A percentile compares a stretch with the other conserved stretches of the same genome.
phyloP scores from a whole-genome alignment of 257 asterid genomes.

The Plantago ovata region DNA sequence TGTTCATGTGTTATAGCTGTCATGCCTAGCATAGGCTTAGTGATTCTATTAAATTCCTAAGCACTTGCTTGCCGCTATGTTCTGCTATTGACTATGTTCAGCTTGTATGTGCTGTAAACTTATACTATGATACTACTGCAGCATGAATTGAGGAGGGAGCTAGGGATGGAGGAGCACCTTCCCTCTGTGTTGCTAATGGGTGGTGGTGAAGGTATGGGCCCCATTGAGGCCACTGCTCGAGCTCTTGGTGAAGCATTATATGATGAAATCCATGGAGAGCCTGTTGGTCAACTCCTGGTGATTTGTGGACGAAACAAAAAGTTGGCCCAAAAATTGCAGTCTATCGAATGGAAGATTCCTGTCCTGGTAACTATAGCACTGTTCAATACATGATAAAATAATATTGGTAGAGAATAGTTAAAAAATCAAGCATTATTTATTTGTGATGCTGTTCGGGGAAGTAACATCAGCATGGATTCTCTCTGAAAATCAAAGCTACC shows the following conservation, averaged over 20 bases:
- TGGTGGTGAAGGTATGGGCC: slow-evolving; percentile 99
- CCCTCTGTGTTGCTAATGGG: slow-evolving; percentile 95
- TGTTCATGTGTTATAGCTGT: too few relatives aligned
- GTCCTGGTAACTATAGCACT: slow-evolving; percentile 33
- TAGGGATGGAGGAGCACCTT: slow-evolving; percentile 85
- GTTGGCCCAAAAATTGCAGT: slow-evolving; percentile 63
- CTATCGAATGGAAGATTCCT: slow-evolving; percentile 82
- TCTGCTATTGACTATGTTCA: background rate
- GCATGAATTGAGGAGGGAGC: slow-evolving; percentile 74
- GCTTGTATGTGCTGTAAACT: background rate
- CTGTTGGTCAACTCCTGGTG: slow-evolving; percentile 84
- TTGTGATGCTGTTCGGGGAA: background rate
- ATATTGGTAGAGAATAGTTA: too few relatives aligned
- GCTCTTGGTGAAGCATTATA: slow-evolving; percentile 82
- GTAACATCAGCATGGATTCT: background rate
- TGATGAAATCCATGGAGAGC: slow-evolving; percentile 64
- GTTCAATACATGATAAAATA: too few relatives aligned
- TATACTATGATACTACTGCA: slow-evolving; percentile 23
- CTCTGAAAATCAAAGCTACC: too few relatives aligned
- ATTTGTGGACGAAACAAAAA: slow-evolving; percentile 92
- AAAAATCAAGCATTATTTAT: too few relatives aligned
- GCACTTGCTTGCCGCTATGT: too few relatives aligned
- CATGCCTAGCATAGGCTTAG: background rate
- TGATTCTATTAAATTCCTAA: background rate
- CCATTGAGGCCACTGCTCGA: slow-evolving; percentile 95